A percentile compares a stretch with the other conserved stretches of the same genome.
phyloP scores from a whole-genome alignment of 2,329 filamentous ascomycete species.

The Penicillium sp. region DNA sequence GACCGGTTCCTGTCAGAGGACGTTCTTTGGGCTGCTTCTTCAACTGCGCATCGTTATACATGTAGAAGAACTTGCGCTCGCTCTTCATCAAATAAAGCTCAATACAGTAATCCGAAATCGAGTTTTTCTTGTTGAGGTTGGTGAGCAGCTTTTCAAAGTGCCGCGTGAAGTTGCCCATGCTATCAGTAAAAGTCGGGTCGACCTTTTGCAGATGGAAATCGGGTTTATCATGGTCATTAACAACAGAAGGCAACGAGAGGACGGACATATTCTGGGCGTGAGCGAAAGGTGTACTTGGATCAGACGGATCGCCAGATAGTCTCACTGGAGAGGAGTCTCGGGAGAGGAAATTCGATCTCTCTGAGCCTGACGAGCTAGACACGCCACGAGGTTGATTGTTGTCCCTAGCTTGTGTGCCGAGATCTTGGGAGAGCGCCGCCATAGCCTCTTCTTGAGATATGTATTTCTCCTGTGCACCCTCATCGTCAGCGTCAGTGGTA shows the following conservation, averaged over 20 bases:
- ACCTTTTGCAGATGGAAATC: no score
- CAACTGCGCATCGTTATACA: no score
- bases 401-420: neutral
- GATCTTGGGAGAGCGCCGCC: conserved; percentile 4
- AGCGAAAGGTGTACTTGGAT: neutral
- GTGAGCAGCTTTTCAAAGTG: no score
- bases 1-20: conserved; percentile 37
- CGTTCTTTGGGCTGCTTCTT: conserved; percentile 28
- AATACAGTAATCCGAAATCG: no score
- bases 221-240: conserved; percentile 39
- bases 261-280: conserved; percentile 44
- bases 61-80: no score
- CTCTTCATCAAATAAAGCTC: no score
- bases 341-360: conserved; percentile 8
- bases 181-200: no score
- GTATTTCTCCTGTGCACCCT: conserved; percentile 20
- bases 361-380: conserved; percentile 2
- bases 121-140: no score
- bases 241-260: conserved; percentile 57
- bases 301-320: neutral
- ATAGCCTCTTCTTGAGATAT: conserved; percentile 3
- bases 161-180: no score
- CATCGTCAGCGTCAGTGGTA: conserved; percentile 25
- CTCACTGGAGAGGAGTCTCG: conserved; percentile 48
- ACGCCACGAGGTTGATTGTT: conserved; percentile 1